Conservation (phyloP, 2,329 filamentous ascomycete species). For the Endocalyx cinctus region DNA sequence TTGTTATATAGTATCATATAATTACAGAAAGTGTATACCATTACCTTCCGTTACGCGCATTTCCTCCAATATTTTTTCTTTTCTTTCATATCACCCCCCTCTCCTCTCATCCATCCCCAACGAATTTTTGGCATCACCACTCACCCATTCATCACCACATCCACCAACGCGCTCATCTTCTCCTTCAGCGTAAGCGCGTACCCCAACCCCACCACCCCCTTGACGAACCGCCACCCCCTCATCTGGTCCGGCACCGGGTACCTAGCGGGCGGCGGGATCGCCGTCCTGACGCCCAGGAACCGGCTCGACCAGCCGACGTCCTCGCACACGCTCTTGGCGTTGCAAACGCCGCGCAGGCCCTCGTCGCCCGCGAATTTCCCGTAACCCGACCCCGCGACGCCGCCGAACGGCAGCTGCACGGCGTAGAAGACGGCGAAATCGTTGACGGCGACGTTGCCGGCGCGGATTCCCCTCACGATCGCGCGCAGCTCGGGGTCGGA, state of each 20-base stretch:
- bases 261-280: constrained; percentile 73
- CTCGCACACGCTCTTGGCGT: constrained; percentile 78
- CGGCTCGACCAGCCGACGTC: constrained; percentile 66
- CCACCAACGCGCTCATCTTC: constrained; percentile 36
- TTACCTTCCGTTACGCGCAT: no score
- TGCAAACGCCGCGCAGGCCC: constrained; percentile 78
- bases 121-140: no score
- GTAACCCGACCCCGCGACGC: constrained; percentile 83
- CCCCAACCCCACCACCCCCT: constrained; percentile 56
- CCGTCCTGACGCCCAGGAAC: constrained; percentile 64
- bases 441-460: constrained; percentile 92
- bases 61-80: no score
- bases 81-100: no score
- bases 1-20: no score
- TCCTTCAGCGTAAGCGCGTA: constrained; percentile 42
- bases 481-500: constrained; percentile 53
- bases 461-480: constrained; percentile 65
- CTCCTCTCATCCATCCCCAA: constrained; percentile 1
- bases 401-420: constrained; percentile 91
- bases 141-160: constrained; percentile 40
- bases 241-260: constrained; percentile 70
- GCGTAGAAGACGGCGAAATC: constrained; percentile 94
- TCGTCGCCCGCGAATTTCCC: constrained; percentile 90
- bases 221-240: constrained; percentile 61
- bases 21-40: no score